Base-by-base conservation (phyloP, 202 grass and related monocot genomes). In the Eragrostis tef region DNA sequence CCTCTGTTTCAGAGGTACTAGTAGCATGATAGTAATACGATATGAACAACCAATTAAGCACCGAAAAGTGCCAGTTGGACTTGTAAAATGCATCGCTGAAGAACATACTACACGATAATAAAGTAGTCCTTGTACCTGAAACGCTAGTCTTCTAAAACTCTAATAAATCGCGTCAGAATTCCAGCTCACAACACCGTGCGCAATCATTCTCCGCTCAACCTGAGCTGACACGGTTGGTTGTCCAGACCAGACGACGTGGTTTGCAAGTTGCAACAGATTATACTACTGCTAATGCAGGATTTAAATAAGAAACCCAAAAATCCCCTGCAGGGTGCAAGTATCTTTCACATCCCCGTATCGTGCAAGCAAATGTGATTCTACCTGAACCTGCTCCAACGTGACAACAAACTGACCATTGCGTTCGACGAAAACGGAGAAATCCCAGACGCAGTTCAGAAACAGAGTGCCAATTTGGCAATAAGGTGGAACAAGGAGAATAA, bases 171-270 rank as follows among this genome's bases (percentile, higher is more conserved):
- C n/a, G 53, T 24, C 48, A 46, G 19, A 56, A 54, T 48, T 54
- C 77, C 81, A 85, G 70, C 70, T 20, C 53, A 63, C 11, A 53
- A 80, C 76, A 88, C 62, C 63, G 63, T 53, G 53, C 2, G 4
- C 19, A 46, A 84, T 82, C 16, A 83, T 78, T 50, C 9, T 11
- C 13, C 9, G 9, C 27, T 27, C 22, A 60, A 73, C 22, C 20
- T 10, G 10, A 47, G 36, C 5, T 29, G 9, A 49, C 56, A 59
- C 41, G 60, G 27, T 73, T 79, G 60, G 42, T 73, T 79, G 56
- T 31, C n/a, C n/a, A n/a, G n/a, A n/a, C 74, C 60, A 50, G 11
- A 59, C 58, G 63, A 67, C 16, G 44, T 24, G 78, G 14, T 51
- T 6, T 47, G 16, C 67, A 81, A 61, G 26, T 39, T 25, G 60